Evolutionary conservation across 164 flowering plant genomes (phyloP).

Genomic region (Berberis thunbergii): DNA sequence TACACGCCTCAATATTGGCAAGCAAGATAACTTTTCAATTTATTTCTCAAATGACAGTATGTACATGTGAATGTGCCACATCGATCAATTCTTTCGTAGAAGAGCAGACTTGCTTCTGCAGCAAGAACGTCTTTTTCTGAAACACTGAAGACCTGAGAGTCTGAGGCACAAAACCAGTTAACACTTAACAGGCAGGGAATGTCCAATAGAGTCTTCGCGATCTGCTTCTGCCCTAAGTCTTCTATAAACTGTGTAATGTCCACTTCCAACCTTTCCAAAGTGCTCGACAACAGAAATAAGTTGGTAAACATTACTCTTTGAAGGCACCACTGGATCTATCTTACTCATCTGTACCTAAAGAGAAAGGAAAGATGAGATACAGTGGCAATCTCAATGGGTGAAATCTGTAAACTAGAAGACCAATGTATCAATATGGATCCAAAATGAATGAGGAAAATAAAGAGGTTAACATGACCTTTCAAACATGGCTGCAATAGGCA

Average conservation of each 20-base stretch:
- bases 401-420: background rate
- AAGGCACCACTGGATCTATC: slow-evolving; percentile 6
- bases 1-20: no score
- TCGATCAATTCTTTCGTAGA: slow-evolving; percentile 53
- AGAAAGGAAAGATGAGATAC: background rate
- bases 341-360: slow-evolving; percentile 20
- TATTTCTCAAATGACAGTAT: no score
- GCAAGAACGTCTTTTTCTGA: slow-evolving; percentile 59
- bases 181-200: slow-evolving; percentile 15
- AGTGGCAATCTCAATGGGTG: background rate
- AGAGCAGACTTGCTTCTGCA: slow-evolving; percentile 82
- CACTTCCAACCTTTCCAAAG: slow-evolving; percentile 68
- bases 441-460: no score
- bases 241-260: slow-evolving; percentile 89
- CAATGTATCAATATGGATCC: background rate
- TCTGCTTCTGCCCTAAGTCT: slow-evolving; percentile 24
- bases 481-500: no score
- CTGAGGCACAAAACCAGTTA: slow-evolving; percentile 64
- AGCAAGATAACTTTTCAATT: no score
- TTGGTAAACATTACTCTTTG: slow-evolving; percentile 26
- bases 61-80: no score
- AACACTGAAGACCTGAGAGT: slow-evolving; percentile 48
- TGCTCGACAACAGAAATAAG: slow-evolving; percentile 90
- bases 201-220: slow-evolving; percentile 15
- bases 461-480: no score